phyloP scores from a whole-genome alignment of 1,284 basidiomycete genomes.

The Kalmanozyma brasiliensis region DNA sequence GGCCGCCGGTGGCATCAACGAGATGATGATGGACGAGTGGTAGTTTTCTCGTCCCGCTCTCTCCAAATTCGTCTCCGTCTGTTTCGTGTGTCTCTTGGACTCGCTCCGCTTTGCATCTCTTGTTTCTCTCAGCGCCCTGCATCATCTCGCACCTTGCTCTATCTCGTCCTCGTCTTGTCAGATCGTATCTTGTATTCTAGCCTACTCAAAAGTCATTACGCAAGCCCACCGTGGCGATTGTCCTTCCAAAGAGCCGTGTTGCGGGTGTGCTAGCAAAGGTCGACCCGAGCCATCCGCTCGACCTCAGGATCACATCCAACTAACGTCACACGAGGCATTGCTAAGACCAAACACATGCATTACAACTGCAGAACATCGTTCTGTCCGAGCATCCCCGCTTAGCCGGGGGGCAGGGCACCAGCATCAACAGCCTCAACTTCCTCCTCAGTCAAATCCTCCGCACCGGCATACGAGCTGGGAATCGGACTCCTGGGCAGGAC shows the following conservation, averaged over 20 bases:
- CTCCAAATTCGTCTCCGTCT: not conserved
- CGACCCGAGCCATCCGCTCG: no score
- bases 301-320: no score
- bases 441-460: constrained; percentile 53
- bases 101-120: not conserved
- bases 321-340: no score
- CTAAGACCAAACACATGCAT: no score
- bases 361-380: no score
- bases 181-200: constrained; percentile 7
- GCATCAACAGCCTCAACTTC: constrained; percentile 62
- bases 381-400: constrained; percentile 1
- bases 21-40: constrained; percentile 55
- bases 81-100: not conserved
- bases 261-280: no score
- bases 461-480: constrained; percentile 57
- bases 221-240: no score
- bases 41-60: constrained; percentile 4
- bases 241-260: no score
- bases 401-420: constrained; percentile 65
- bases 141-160: no score
- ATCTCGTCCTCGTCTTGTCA: constrained; percentile 1
- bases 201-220: no score
- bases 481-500: constrained; percentile 66
- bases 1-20: constrained; percentile 26
- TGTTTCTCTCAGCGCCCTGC: no score